Conservation (phyloP, 1,139 yeast species). For the Komagataea norvegica region DNA sequence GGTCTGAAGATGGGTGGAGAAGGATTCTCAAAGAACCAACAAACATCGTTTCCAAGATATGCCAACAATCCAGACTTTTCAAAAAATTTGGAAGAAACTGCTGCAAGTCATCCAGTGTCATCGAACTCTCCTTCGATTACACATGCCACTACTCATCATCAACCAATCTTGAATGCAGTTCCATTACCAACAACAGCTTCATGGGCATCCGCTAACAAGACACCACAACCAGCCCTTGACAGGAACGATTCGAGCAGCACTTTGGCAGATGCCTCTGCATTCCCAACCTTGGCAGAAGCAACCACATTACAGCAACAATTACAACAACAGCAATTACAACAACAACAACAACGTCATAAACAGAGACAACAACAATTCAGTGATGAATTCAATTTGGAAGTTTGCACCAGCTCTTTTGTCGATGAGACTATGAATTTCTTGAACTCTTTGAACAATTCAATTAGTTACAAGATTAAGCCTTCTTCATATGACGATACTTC, state of each 20-base stretch:
- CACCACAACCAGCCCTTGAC: constrained; percentile 33
- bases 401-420: constrained; percentile 32
- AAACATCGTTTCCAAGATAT: constrained; percentile 12
- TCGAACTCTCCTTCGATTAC: constrained; percentile 11
- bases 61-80: no score
- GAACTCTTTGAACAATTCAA: constrained; percentile 25
- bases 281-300: constrained; percentile 71
- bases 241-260: constrained; percentile 17
- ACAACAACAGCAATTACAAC: constrained; percentile 29
- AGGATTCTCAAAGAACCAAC: constrained; percentile 29
- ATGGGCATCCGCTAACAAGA: constrained; percentile 37
- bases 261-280: constrained; percentile 52
- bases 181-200: constrained; percentile 31
- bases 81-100: background rate
- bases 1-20: constrained; percentile 54
- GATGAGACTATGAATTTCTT: constrained; percentile 33
- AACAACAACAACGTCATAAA: constrained; percentile 23
- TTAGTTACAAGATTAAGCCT: constrained; percentile 33
- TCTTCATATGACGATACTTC: constrained; percentile 32
- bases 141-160: constrained; percentile 20
- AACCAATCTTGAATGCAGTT: constrained; percentile 19
- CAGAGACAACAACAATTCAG: constrained; percentile 24
- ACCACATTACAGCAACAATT: constrained; percentile 34
- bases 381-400: constrained; percentile 30
- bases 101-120: background rate